These are phyloP conservation scores for Trametes cinnabarina DNA, from an alignment of 768 basidiomycete genomes.

Conservation along the genomic window DNA sequence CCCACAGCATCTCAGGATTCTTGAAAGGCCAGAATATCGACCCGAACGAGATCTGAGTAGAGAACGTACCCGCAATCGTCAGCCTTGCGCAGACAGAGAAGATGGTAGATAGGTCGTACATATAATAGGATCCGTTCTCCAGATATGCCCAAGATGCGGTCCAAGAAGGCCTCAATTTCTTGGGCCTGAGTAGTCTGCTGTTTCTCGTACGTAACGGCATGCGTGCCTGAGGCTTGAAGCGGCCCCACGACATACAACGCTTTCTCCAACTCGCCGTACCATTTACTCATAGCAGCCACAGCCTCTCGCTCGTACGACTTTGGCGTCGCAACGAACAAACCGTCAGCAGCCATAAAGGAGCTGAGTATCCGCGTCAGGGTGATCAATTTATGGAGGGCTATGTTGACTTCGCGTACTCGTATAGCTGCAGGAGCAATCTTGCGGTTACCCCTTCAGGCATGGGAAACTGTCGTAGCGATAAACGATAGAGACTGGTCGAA, in stretches of 20 bases:
- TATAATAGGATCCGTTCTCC: slow-evolving; percentile 25
- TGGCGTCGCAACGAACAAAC: slow-evolving; percentile 15
- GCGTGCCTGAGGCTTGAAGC: neutral
- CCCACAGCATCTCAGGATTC: slow-evolving; percentile 23
- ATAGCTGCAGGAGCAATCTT: neutral
- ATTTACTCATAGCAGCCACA: slow-evolving; percentile 8
- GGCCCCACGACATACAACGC: slow-evolving; percentile 19
- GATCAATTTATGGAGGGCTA: neutral
- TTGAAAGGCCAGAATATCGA: slow-evolving; percentile 22
- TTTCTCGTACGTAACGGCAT: slow-evolving; percentile 6
- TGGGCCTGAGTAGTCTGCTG: slow-evolving; percentile 5
- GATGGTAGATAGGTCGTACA: slow-evolving; percentile 5
- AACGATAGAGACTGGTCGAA: no score
- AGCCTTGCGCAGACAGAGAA: neutral
- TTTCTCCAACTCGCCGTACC: slow-evolving; percentile 17
- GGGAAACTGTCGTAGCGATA: neutral
- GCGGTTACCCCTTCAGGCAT: neutral
- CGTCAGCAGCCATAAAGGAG: slow-evolving; percentile 11
- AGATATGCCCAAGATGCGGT: slow-evolving; percentile 7
- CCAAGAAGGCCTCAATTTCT: slow-evolving; percentile 20
- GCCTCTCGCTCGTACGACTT: slow-evolving; percentile 20
- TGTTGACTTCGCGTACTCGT: neutral
- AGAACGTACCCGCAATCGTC: neutral
- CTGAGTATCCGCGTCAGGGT: neutral
- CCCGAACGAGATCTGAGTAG: slow-evolving; percentile 25